Evolutionary conservation across 495 filamentous ascomycete genomes (phyloP), one percentile per base, ranked within the genome.

Genomic region (Lentithecium fluviatile): DNA sequence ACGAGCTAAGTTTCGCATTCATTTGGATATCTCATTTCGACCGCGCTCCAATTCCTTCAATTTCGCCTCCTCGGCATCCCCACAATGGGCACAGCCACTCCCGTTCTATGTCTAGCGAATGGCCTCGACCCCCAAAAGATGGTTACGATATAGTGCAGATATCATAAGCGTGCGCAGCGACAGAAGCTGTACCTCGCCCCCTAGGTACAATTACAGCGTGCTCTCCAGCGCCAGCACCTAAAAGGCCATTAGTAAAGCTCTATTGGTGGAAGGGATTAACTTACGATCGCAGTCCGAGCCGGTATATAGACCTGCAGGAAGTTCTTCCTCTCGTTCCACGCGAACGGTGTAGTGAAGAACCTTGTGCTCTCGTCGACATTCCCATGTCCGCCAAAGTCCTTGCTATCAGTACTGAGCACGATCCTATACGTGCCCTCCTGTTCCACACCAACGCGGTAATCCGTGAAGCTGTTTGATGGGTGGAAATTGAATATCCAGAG

Each of bases 401-500:
- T 76, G 43, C 80, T 79, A 71, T 98, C 94, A 5, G 86, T 84
- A 69, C 95, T 90, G 26, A 98, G 79, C 6, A 97, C 86, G 60
- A 97, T 86, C 32, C 85, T 81, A 73, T 98, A 98, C 12, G 89
- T 96, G 19, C 94, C 94, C 1, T 85, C 71, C 10, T 80, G 76
- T 50, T 97, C 89, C 47, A 98, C 81, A 0, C 94, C 94, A 56
- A 97, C 85, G 19, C 95, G 81, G 69, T 96, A 98, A 71, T 97
- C 95, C 17, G 90, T 84, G 72, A 87, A 98, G 78, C 90, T 95
- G 43, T 87, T 68, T n/a, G 82, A 82, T 5, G 89, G 86, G 71
- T 97, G 85, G 80, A 96, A 96, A 75, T 98, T 98, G 81, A 98
- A 97, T 65, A 96, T 83, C 82, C 89, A 98, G 32, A 98, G 77